Conservation (phyloP, 805 yeast genomes). For the Candida schatavii region DNA sequence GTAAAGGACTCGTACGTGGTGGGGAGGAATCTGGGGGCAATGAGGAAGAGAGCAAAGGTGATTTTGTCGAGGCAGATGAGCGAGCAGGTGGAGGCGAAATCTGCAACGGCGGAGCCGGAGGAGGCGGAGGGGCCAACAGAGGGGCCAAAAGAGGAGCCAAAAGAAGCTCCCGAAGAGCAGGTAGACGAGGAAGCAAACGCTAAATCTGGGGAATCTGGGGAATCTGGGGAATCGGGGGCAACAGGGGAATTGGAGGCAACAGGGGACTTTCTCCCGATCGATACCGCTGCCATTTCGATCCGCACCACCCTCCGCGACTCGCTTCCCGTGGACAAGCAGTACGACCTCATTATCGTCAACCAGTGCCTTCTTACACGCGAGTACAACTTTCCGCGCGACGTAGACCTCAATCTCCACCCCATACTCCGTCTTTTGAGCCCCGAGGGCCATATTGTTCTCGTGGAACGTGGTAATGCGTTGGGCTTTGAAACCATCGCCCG, state of each 20-base stretch:
- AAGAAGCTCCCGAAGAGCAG: conserved; percentile 11
- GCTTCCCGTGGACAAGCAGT: conserved; percentile 52
- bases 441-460: conserved; percentile 70
- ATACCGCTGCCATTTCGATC: conserved; percentile 52
- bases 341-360: conserved; percentile 79
- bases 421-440: conserved; percentile 66
- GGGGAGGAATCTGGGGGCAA: conserved; percentile 55
- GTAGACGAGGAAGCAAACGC: conserved; percentile 10
- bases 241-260: conserved; percentile 4
- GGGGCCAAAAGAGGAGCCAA: conserved; percentile 14
- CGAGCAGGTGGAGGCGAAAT: conserved; percentile 30
- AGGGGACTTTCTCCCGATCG: conserved; percentile 42
- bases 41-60: conserved; percentile 79
- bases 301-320: conserved; percentile 54
- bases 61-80: conserved; percentile 66
- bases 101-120: conserved; percentile 15
- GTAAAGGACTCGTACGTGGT: conserved; percentile 69
- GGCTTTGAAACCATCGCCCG: conserved; percentile 89
- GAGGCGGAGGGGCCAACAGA: conserved; percentile 12
- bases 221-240: conserved; percentile 7
- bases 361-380: conserved; percentile 69
- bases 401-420: conserved; percentile 63
- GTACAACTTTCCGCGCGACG: conserved; percentile 64
- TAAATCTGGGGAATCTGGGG: conserved; percentile 4
- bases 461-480: conserved; percentile 86